Base-by-base conservation (phyloP, 2,329 filamentous ascomycete species). In the Botrytis porri region DNA sequence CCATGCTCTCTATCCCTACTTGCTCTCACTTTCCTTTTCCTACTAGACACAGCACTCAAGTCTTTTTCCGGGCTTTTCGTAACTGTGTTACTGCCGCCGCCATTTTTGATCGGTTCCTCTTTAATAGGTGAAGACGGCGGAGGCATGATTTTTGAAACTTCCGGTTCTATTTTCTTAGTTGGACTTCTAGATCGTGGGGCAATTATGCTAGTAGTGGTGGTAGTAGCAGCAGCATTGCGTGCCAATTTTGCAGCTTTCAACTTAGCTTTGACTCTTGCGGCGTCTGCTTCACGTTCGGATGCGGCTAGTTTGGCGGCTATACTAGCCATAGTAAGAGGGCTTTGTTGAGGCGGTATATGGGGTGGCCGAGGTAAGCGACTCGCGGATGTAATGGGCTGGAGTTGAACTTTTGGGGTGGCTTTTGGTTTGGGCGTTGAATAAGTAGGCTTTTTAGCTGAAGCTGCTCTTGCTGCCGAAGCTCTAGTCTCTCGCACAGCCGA, bases 221-320 rank as follows among this genome's bases (percentile, higher is more conserved):
- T 51, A 16, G 48, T 22, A 66, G 66, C 22, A 51, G 70, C 41
- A 57, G 65, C 72, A 22, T 51, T 61, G 48, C 76, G 71, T 81
- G 82, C 71, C 79, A 80, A 22, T 80, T 81, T 51, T 84, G 86
- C 86, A 1, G 89, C 88, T 77, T 85, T 86, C 43, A 91, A 84
- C 79, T 90, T 91, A 4, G 89, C 89, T 5, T 88, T 83, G 0
- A 90, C 88, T 37, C 89, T 84, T 1, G 88, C 88, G 1, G 89
- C 89, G 75, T 90, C 88, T 6, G 89, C 89, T 70, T 90, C 88
- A 29, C 87, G 84, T 75, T 91, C 89, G 0, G 88, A 88, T 2
- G 89, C 89, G 0, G 88, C 89, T 0, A 91, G 83, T 80, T 91
- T 91, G 41, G 88, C 88, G 0, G 88, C 86, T 74, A 91, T 91